Evolutionary conservation across 768 basidiomycete species (phyloP).

Genomic region (Rhodotorula babjevae): DNA sequence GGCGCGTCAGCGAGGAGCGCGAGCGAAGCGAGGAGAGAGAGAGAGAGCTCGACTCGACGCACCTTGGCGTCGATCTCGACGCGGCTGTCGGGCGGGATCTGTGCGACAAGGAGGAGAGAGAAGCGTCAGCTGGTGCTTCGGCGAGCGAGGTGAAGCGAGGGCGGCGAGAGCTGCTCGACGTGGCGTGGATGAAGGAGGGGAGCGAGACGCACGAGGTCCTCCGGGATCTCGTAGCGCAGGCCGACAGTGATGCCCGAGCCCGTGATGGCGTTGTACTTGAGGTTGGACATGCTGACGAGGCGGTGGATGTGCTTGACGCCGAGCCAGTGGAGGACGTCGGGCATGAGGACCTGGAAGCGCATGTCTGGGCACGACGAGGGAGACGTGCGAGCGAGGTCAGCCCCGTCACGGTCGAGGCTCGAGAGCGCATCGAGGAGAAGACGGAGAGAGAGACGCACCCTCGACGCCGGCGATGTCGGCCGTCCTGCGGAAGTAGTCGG

Average conservation of each 20-base stretch:
- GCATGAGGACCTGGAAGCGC: slow-evolving; percentile 93
- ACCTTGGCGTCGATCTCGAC: slow-evolving; percentile 98
- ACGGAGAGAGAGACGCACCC: slow-evolving; percentile 26
- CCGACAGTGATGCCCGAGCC: slow-evolving; percentile 76
- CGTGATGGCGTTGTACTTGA: slow-evolving; percentile 94
- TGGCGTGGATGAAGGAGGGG: too few species aligned
- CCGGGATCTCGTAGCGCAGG: slow-evolving; percentile 81
- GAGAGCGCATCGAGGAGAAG: too few species aligned
- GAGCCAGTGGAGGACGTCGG: slow-evolving; percentile 91
- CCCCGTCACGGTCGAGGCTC: too few species aligned
- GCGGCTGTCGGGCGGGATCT: slow-evolving; percentile 59
- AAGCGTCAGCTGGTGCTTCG: too few species aligned
- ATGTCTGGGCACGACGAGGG: slow-evolving; percentile 58
- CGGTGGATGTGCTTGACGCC: slow-evolving; percentile 84
- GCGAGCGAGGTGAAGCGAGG: too few species aligned
- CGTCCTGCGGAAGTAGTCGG: slow-evolving; percentile 89
- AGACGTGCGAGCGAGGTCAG: too few species aligned
- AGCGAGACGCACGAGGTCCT: slow-evolving; percentile 61
- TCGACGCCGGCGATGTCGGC: slow-evolving; percentile 85
- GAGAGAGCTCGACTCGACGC: too few species aligned
- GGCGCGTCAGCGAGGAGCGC: too few species aligned
- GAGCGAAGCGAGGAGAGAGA: background rate
- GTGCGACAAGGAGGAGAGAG: background rate
- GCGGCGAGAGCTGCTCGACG: too few species aligned
- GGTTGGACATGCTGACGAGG: slow-evolving; percentile 58